Base-by-base conservation (phyloP, 768 basidiomycete genomes). In the Daedaleopsis nitida region DNA sequence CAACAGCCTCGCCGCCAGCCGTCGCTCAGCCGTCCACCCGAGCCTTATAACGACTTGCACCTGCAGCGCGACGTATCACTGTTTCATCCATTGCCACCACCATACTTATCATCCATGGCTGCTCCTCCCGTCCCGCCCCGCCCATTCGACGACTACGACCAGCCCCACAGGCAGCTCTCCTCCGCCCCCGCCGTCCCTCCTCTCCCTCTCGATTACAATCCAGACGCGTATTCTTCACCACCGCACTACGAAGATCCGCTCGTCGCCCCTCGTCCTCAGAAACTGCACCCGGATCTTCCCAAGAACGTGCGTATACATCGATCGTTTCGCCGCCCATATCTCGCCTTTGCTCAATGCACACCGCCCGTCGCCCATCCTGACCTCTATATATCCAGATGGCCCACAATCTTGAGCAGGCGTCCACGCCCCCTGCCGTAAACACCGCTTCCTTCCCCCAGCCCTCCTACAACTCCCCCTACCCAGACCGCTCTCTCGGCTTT, bases 191-290 rank as follows among this genome's bases (percentile, higher is more conserved):
- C 84, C 0, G 43, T 84, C 1, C 84, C 84, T 1, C 84, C 83
- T 8, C 73, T 78, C 6, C 82, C 84, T 7, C 75, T 80, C 8
- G 72, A 74, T 52, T 74, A 80, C 53, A 66, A 69, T 58, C 65
- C 58, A 32, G 62, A 66, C 12, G 61, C 69, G 21, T 66, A 70
- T 16, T 69, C 66, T 19, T 80, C 82, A 3, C 75, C 72, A 0
- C 85, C 80, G 16, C 84, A 86, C 63, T 83, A 79, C 60, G 80
- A 80, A 64, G 68, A 83, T 61, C 79, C 87, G 4, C 73, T 90
- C 19, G 81, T 81, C 2, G 89, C 89, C 0, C 89, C 89, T 5
- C 78, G 85, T 12, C 87, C 89, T 0, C 85, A 87, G 65, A 81
- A 83, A 42, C 58, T 87, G 13, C 83, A 87, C 65, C 85, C 85